Percentiles rank a stretch among this genome's conserved stretches.
These are phyloP conservation scores for Wickerhamiella spandovensis DNA, from an alignment of 805 yeast genomes.

Conservation along the genomic window DNA sequence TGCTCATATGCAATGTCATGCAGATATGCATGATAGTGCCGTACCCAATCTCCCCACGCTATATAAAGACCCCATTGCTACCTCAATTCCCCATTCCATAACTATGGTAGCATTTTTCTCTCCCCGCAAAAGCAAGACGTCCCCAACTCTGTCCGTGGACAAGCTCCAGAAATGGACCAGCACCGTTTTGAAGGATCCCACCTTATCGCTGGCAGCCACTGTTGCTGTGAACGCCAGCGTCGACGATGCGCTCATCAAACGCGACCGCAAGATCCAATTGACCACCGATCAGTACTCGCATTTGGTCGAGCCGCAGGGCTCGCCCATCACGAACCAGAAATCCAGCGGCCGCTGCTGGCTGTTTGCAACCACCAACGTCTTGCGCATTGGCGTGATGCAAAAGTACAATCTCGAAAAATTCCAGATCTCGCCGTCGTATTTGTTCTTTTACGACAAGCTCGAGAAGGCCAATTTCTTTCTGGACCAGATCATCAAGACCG, in stretches of 20 bases:
- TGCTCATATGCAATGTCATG: not conserved
- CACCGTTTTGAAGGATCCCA: slow-evolving; percentile 18
- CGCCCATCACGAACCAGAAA: slow-evolving; percentile 62
- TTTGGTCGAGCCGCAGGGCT: slow-evolving; percentile 36
- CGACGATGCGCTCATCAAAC: slow-evolving; percentile 19
- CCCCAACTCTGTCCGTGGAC: slow-evolving; percentile 9
- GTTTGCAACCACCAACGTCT: slow-evolving; percentile 67
- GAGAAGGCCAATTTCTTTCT: slow-evolving; percentile 74
- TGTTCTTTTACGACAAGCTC: slow-evolving; percentile 75
- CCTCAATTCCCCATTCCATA: not conserved
- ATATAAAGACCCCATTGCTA: not conserved
- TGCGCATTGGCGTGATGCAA: slow-evolving; percentile 49
- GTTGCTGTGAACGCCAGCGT: slow-evolving; percentile 22
- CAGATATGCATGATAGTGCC: not conserved
- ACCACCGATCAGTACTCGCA: slow-evolving; percentile 29
- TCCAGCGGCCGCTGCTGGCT: slow-evolving; percentile 80
- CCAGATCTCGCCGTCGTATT: slow-evolving; percentile 64
- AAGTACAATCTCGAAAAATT: slow-evolving; percentile 51
- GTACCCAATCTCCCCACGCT: not conserved
- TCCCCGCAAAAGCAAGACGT: not conserved
- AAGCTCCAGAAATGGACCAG: slow-evolving; percentile 18
- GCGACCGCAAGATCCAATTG: slow-evolving; percentile 15
- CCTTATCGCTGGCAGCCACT: slow-evolving; percentile 21
- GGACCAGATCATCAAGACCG: slow-evolving; percentile 62
- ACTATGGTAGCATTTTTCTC: not conserved